Base-by-base conservation (phyloP, 1,284 basidiomycete species). In the Trametes pubescens region DNA sequence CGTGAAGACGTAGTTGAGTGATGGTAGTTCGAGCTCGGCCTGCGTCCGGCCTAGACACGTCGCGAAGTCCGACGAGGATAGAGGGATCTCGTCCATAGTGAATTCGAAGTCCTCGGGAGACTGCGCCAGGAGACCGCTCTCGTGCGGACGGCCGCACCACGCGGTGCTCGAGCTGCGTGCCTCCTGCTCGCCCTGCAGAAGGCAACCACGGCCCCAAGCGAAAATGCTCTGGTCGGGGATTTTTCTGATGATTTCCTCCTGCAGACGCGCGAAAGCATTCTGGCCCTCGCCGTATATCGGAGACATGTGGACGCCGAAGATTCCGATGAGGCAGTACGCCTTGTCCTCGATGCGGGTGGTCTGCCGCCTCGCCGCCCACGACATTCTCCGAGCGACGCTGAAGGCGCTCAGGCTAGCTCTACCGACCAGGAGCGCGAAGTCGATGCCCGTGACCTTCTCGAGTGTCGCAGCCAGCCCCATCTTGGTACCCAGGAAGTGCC, bases 51-150 rank as follows among this genome's bases (percentile, higher is more conserved):
- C 53, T 18, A 55, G 37, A 40, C 29, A 7, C 7, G 14, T 9
- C 29, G 38, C 53, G 38, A 55, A 55, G 2, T 22, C 38, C 24
- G 16, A 13, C 9, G 53, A 16, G 6, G 38, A 26, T 6, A 55
- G 24, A n/a, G 53, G 38, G 9, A 32, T 26, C 84, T 90, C 49
- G 83, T 44, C 26, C 18, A 29, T 22, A 11, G n/a, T 16, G 22
- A 16, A 53, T 14, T 44, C 7, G 40, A 55, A 55, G 37, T 18
- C 22, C 8, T 24, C 38, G 8, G 82, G 53, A 89, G 92, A 40
- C 11, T 9, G 29, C 10, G 53, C 53, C 11, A 55, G 37, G 24
- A 55, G 53, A 32, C 24, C 49, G 8, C 16, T 24, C 32, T 34
- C 56, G 37, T 44, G 8, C 21, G 43, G 13, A 16, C 8, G 18